Percentiles rank a stretch among this genome's conserved stretches.
These are phyloP conservation scores for Dryadomyces sulphureus DNA, from an alignment of 2,329 filamentous ascomycete species.

Conservation along the genomic window DNA sequence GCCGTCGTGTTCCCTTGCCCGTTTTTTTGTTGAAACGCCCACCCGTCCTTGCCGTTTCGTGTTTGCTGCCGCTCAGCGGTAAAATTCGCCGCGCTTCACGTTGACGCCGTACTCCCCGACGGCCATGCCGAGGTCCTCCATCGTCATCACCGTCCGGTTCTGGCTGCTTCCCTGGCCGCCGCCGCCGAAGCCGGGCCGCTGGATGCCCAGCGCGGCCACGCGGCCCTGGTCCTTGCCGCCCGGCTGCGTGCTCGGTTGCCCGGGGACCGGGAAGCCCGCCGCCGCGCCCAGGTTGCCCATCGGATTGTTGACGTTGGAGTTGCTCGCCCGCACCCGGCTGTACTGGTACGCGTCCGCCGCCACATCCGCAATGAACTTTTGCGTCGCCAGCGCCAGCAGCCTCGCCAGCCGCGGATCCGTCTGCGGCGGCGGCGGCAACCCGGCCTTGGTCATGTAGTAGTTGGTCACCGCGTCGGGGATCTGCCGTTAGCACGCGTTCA, in stretches of 20 bases:
- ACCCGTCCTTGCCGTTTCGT: neutral
- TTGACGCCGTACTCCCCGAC: conserved; percentile 97
- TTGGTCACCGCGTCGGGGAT: conserved; percentile 96
- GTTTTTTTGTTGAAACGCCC: too few relatives aligned
- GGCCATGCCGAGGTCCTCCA: conserved; percentile 98
- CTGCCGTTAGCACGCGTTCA: conserved; percentile 25
- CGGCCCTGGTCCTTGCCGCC: conserved; percentile 42
- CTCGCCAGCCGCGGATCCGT: conserved; percentile 83
- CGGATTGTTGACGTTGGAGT: conserved; percentile 67
- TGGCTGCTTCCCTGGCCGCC: conserved; percentile 79
- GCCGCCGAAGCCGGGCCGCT: conserved; percentile 68
- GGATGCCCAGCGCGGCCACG: conserved; percentile 52
- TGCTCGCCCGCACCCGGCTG: conserved; percentile 85
- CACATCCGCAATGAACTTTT: conserved; percentile 97
- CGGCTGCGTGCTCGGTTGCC: conserved; percentile 32
- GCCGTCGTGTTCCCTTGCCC: too few relatives aligned
- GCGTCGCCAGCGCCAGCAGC: conserved; percentile 89
- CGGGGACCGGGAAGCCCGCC: conserved; percentile 51
- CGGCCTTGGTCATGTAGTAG: conserved; percentile 94
- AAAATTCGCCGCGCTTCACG: conserved; percentile 94
- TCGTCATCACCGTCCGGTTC: conserved; percentile 87
- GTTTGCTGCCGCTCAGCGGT: conserved; percentile 39
- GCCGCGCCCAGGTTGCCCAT: conserved; percentile 74
- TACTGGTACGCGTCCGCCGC: conserved; percentile 97
- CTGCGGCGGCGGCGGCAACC: conserved; percentile 80